These are phyloP conservation scores for Vitis cinerea DNA, from an alignment of 164 flowering plant species.

Conservation along the genomic window DNA sequence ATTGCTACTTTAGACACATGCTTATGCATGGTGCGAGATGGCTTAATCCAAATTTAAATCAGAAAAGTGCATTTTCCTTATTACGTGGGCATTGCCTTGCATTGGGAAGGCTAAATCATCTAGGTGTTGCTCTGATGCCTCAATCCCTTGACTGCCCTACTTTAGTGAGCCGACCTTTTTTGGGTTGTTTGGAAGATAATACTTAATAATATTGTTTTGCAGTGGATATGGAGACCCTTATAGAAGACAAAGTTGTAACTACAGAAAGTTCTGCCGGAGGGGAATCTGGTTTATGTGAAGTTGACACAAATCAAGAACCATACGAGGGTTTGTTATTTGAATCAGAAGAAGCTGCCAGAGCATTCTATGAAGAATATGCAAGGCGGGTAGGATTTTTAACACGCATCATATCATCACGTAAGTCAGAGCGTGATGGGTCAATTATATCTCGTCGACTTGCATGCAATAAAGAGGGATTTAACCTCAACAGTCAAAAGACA, in stretches of 20 bases:
- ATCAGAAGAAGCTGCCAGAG: slow-evolving; percentile 49
- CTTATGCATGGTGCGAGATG: too few relatives aligned
- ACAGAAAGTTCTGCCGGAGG: slow-evolving; percentile 18
- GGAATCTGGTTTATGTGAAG: slow-evolving; percentile 9
- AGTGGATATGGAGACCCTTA: slow-evolving; percentile 23
- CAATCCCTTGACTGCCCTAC: too few relatives aligned
- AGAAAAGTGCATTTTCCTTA: too few relatives aligned
- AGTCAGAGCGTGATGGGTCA: slow-evolving; percentile 45
- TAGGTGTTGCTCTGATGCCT: too few relatives aligned
- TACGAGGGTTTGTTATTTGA: slow-evolving; percentile 47
- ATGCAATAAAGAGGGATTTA: slow-evolving; percentile 47
- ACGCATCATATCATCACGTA: slow-evolving; percentile 45
- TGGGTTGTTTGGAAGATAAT: not conserved
- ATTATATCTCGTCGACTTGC: slow-evolving; percentile 44
- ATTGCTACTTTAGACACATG: too few relatives aligned
- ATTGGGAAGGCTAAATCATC: too few relatives aligned
- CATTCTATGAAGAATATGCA: slow-evolving; percentile 43
- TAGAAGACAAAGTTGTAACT: slow-evolving; percentile 21
- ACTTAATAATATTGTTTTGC: slow-evolving; percentile 13
- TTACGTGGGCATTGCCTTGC: too few relatives aligned
- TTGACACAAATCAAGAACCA: slow-evolving; percentile 30
- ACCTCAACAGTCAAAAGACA: not conserved
- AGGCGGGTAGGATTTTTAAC: slow-evolving; percentile 38
- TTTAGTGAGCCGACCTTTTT: too few relatives aligned
- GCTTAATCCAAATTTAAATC: too few relatives aligned